Percentiles rank a stretch among this genome's conserved stretches.
Conservation (phyloP, 352 stramenopile genomes). For the Phytophthora capsici region DNA sequence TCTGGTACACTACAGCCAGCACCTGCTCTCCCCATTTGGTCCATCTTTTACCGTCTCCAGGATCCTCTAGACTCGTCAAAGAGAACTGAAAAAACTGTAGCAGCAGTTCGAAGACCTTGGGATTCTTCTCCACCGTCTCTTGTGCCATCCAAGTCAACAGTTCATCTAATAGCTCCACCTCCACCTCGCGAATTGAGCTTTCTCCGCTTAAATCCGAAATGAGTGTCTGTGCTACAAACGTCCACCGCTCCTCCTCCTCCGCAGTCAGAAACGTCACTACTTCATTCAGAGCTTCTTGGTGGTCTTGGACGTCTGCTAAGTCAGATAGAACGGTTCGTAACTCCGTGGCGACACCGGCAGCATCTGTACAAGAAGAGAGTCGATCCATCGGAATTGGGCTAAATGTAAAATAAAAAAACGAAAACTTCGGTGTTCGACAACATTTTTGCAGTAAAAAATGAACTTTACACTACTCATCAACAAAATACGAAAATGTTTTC, state of each 20-base stretch:
- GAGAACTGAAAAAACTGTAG: conserved; percentile 25
- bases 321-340: conserved; percentile 7
- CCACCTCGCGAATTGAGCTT: not conserved
- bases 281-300: conserved; percentile 17
- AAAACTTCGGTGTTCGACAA: conserved; percentile 4
- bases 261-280: conserved; percentile 26
- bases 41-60: conserved; percentile 25
- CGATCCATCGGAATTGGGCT: not conserved
- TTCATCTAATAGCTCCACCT: conserved; percentile 30
- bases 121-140: not conserved
- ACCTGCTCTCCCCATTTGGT: conserved; percentile 38
- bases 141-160: conserved; percentile 19
- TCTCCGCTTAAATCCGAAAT: conserved; percentile 36
- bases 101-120: conserved; percentile 8
- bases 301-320: conserved; percentile 13
- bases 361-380: conserved; percentile 26
- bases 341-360: conserved; percentile 14
- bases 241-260: conserved; percentile 24
- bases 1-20: conserved; percentile 24
- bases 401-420: too few species aligned
- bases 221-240: conserved; percentile 1
- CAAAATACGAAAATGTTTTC: not conserved
- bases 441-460: not conserved
- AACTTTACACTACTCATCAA: too few species aligned
- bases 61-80: conserved; percentile 14